Conservation (phyloP, 2,329 filamentous ascomycete genomes). For the Cladosporium oxysporum region DNA sequence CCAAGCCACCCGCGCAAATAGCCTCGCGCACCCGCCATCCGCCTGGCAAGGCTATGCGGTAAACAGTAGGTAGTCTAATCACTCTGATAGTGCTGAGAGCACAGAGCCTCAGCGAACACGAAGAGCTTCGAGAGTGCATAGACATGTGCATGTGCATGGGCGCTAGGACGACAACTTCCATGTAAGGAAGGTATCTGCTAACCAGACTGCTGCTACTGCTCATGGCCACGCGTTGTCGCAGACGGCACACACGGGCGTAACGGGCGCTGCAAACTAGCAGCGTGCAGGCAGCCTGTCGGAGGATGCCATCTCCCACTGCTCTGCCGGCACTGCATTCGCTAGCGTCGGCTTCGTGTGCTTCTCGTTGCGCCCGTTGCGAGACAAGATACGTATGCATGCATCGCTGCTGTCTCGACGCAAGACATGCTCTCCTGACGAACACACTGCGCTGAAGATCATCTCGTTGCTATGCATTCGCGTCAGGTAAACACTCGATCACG, state of each 20-base stretch:
- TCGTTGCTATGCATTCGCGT: not conserved
- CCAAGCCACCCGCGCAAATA: slow-evolving; percentile 3
- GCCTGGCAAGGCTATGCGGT: not conserved
- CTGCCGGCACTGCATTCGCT: slow-evolving; percentile 5
- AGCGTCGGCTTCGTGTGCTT: slow-evolving; percentile 5
- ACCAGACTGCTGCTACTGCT: not conserved
- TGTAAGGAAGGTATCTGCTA: not conserved
- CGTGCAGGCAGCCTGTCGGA: not conserved
- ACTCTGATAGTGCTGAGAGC: slow-evolving; percentile 1
- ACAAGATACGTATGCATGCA: not conserved
- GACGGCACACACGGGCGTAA: not conserved
- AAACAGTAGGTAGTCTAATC: not conserved
- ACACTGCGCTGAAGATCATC: not conserved
- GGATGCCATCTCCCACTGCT: not conserved
- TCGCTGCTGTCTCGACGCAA: not conserved
- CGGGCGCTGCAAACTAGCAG: not conserved
- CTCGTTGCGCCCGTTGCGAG: not conserved
- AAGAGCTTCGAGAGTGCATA: not conserved
- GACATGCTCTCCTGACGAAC: slow-evolving; percentile 10
- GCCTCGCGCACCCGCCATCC: not conserved
- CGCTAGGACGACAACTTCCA: not conserved
- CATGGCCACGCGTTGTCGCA: slow-evolving; percentile 10
- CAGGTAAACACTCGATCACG: not conserved
- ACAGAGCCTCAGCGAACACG: slow-evolving; percentile 9
- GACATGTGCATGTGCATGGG: not conserved